Conservation (phyloP, 2,329 filamentous ascomycete genomes). For the Monosporascus sp. region DNA sequence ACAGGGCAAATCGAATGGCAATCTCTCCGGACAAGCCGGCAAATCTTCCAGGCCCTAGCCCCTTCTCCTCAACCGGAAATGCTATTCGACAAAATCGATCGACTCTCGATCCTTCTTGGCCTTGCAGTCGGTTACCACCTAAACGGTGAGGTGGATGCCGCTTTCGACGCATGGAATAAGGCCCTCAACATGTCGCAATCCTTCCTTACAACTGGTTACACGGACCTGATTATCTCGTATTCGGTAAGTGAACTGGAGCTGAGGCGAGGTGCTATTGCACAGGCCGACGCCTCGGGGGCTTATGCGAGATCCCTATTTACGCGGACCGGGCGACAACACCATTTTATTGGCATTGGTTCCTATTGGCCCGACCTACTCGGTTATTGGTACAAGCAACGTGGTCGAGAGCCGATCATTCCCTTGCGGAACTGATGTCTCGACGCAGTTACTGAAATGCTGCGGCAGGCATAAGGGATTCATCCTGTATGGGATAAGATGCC, state of each 20-base stretch:
- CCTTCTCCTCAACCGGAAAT: neutral
- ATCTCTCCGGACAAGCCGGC: neutral
- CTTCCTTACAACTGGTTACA: neutral
- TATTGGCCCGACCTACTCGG: neutral
- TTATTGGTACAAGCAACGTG: neutral
- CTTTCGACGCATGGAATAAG: conserved; percentile 1
- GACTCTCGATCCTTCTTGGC: neutral
- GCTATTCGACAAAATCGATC: neutral
- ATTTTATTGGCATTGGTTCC: neutral
- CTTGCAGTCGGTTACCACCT: conserved; percentile 1
- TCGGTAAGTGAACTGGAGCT: neutral
- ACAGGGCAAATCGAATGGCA: neutral
- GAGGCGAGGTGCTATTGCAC: neutral
- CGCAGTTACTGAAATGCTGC: too few relatives aligned
- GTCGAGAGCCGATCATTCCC: neutral
- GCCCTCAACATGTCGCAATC: neutral
- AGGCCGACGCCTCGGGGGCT: neutral
- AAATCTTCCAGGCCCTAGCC: neutral
- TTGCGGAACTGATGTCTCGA: neutral
- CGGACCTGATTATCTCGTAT: neutral
- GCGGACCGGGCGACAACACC: neutral
- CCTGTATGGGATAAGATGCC: too few relatives aligned
- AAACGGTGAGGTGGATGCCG: neutral
- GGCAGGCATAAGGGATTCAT: too few relatives aligned
- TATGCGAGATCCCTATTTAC: neutral